Evolutionary conservation across 208 protist species (phyloP), one percentile per base, ranked within the genome.

Genomic region (Acanthamoeba castellanii): DNA sequence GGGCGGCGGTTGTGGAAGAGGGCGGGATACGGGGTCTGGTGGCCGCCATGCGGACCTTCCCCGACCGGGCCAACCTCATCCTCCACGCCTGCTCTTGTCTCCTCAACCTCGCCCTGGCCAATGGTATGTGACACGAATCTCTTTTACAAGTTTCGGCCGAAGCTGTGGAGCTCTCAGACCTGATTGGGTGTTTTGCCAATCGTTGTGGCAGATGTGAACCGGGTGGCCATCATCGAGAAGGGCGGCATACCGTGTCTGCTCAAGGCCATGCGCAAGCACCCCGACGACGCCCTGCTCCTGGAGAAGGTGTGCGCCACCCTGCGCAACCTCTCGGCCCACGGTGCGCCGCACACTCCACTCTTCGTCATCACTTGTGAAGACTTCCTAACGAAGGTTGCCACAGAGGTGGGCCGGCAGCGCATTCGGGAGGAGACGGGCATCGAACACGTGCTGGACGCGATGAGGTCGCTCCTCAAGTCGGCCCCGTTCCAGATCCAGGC

Each of bases 351-450:
- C 11, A 74, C 7, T 8, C 7, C 20, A 11, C 27, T 27, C 66
- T 37, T 34, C 66, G 8, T 11, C 8, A n/a, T 27, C 27, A n/a
- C 27, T 74, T 27, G 27, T 16, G 52, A 57, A 16, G 52, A 7
- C 16, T 16, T 20, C 52, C 52, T n/a, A 7, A n/a, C 13, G 30
- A 7, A 11, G 7, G 66, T 74, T 0, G 22, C 20, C 8, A 1
- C 66, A 74, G 66, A 74, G 25, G 1, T 74, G 66, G 66, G 66
- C 22, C 66, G 66, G 30, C 66, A 74, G 25, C 66, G 66, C 66
- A 74, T 74, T 30, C 22, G 66, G 66, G 66, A 74, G 66, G 66
- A 74, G 66, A 74, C 66, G 18, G 66, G 66, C 20, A 74, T 74
- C 27, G 66, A 74, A 5, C 66, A 74, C 30, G 20, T 74, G 18